Percentiles rank a stretch among this genome's conserved stretches.
These are phyloP conservation scores for Nyctanthes arbortristis DNA, from an alignment of 257 asterid genomes.

Conservation along the genomic window DNA sequence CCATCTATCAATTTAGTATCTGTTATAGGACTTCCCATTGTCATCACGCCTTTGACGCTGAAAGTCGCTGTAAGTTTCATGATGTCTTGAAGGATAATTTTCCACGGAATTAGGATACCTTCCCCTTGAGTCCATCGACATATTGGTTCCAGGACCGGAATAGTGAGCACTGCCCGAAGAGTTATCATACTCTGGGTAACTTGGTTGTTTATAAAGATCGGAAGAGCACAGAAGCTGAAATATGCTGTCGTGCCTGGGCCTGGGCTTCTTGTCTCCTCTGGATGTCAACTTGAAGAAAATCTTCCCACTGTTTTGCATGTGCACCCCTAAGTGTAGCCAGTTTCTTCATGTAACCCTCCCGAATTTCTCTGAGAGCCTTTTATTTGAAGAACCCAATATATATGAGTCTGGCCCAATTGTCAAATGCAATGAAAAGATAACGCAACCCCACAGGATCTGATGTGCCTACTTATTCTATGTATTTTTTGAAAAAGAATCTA, in stretches of 20 bases:
- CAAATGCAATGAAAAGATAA: conserved; percentile 7
- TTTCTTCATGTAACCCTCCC: conserved; percentile 70
- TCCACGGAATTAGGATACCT: conserved; percentile 64
- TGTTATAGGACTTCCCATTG: conserved; percentile 61
- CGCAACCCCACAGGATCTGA: neutral
- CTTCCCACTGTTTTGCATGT: conserved; percentile 83
- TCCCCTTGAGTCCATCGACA: conserved; percentile 57
- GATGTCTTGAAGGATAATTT: conserved; percentile 67
- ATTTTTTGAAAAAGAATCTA: neutral
- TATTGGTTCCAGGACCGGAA: conserved; percentile 60
- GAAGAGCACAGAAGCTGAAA: conserved; percentile 56
- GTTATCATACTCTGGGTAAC: conserved; percentile 50
- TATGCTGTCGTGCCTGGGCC: conserved; percentile 44
- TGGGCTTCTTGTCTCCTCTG: conserved; percentile 59
- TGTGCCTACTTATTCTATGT: neutral
- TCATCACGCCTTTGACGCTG: conserved; percentile 79
- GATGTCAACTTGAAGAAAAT: conserved; percentile 70
- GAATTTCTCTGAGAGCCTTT: conserved; percentile 72
- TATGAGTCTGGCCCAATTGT: conserved; percentile 14
- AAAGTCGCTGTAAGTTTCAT: conserved; percentile 55
- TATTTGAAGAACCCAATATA: conserved; percentile 30
- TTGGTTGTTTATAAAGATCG: conserved; percentile 53
- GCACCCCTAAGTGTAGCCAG: conserved; percentile 53
- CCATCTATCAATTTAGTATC: conserved; percentile 55
- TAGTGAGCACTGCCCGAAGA: conserved; percentile 53